Percentiles rank a stretch among this genome's conserved stretches.
phyloP scores from a whole-genome alignment of 768 basidiomycete genomes.

The Nidula microcarpa region DNA sequence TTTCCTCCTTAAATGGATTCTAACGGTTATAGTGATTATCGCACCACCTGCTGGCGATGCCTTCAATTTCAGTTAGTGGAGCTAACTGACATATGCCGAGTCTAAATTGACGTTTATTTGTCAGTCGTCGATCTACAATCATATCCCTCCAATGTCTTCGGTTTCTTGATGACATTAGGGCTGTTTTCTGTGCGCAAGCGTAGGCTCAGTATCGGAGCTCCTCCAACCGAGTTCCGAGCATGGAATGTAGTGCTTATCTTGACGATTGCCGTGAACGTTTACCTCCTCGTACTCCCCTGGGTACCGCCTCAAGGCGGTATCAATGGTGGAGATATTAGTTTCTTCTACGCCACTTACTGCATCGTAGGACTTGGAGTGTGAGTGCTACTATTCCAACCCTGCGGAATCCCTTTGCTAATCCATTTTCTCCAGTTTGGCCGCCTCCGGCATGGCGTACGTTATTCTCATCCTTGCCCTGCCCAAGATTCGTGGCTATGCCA shows the following conservation, averaged over 20 bases:
- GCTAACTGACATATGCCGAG: background rate
- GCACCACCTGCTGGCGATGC: slow-evolving; percentile 39
- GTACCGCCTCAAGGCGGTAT: slow-evolving; percentile 34
- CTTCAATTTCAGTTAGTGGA: slow-evolving; percentile 35
- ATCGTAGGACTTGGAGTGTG: slow-evolving; percentile 32
- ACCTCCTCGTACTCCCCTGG: slow-evolving; percentile 37
- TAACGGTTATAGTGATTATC: slow-evolving; percentile 46
- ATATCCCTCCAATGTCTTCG: slow-evolving; percentile 33
- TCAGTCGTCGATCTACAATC: slow-evolving; percentile 35
- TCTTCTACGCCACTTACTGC: slow-evolving; percentile 40
- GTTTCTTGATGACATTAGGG: slow-evolving; percentile 28
- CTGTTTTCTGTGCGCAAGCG: slow-evolving; percentile 31
- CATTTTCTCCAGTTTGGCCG: slow-evolving; percentile 15
- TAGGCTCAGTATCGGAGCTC: slow-evolving; percentile 24
- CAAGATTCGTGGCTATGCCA: slow-evolving; percentile 34
- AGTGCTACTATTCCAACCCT: slow-evolving; percentile 5
- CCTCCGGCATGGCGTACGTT: slow-evolving; percentile 24
- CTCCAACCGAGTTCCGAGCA: slow-evolving; percentile 27
- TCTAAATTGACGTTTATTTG: background rate
- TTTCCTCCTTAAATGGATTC: slow-evolving; percentile 39
- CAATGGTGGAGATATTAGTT: slow-evolving; percentile 34
- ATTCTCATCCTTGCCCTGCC: slow-evolving; percentile 39
- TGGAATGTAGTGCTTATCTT: slow-evolving; percentile 34
- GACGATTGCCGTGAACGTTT: slow-evolving; percentile 31
- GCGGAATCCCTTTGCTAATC: too few species aligned